Evolutionary conservation across 2,329 filamentous ascomycete genomes (phyloP), one percentile per base, ranked within the genome.

Genomic region (Daldinia eschscholtzii): DNA sequence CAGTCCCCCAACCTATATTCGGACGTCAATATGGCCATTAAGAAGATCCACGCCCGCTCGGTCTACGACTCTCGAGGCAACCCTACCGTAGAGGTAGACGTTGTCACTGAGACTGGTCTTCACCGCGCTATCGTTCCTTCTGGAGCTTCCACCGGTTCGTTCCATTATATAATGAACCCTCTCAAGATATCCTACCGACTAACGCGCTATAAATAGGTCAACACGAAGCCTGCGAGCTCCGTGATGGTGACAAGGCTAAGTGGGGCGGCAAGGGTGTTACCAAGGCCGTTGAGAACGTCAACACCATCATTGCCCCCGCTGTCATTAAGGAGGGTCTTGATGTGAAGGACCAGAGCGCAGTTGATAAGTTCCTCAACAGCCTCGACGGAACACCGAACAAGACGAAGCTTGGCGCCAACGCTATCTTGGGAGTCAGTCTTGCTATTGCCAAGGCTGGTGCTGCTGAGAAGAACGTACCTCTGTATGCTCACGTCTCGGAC

Each of bases 1-100:
- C 57, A 72, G 67, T 48, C 5, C 41, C 48, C 20, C 41, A 61
- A 55, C 60, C 37, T 57, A 66, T 59, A 7, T 52, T 58, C 58
- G 65, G 52, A 67, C 41, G 30, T 77, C 84, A 94, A 81, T 76
- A 99, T 99, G 96, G 86, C 92, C 79, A 93, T 96, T 84, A 90
- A 90, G 83, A 95, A 94, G 88, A 89, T 96, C 81, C 92, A 94
- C 89, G 93, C 92, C 80, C 92, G 96, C 81, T 94, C 92, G 80
- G 94, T 99, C 87, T 99, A 95, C 90, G 96, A 99, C 89, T 98
- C 96, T 83, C 95, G 96, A 81, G 89, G 89, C 82, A 99, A 99
- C 91, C 96, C 96, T 80, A 99, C 96, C 81, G 95, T 98, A 80
- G 95, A 98, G 89, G 95, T 98, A 79, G 95, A 98, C 82, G 90